These are phyloP conservation scores for Raffaelea deltoideospora DNA, from an alignment of 2,329 filamentous ascomycete genomes.

Conservation along the genomic window DNA sequence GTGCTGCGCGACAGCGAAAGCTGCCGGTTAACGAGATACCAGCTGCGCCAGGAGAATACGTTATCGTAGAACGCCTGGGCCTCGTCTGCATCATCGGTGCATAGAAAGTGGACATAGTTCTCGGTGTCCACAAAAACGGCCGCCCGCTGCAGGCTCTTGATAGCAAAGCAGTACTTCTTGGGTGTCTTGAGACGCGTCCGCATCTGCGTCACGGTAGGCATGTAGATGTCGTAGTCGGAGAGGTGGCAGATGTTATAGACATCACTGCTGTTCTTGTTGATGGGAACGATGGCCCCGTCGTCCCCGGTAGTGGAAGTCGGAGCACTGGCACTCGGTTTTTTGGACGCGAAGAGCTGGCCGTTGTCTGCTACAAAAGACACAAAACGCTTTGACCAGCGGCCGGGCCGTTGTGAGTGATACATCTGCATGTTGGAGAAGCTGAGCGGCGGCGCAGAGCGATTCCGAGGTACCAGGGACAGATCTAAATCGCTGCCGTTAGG, in stretches of 20 bases:
- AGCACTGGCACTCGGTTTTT: slow-evolving; percentile 46
- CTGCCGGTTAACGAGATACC: slow-evolving; percentile 69
- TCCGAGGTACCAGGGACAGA: slow-evolving; percentile 43
- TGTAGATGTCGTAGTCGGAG: slow-evolving; percentile 86
- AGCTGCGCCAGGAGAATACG: slow-evolving; percentile 75
- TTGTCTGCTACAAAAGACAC: slow-evolving; percentile 52
- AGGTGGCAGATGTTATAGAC: slow-evolving; percentile 62
- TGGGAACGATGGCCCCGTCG: slow-evolving; percentile 1
- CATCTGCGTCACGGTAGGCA: slow-evolving; percentile 51
- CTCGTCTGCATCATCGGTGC: slow-evolving; percentile 53
- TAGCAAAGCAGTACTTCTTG: slow-evolving; percentile 70
- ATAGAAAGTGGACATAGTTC: slow-evolving; percentile 88
- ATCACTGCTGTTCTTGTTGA: slow-evolving; percentile 33
- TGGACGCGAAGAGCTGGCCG: slow-evolving; percentile 58
- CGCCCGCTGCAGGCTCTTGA: slow-evolving; percentile 86
- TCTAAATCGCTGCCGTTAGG: slow-evolving; percentile 42
- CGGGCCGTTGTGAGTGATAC: slow-evolving; percentile 65
- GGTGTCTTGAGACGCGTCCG: slow-evolving; percentile 64
- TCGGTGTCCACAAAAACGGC: slow-evolving; percentile 67
- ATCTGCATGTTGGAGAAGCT: slow-evolving; percentile 52
- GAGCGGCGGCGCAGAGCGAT: slow-evolving; percentile 37
- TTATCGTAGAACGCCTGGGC: slow-evolving; percentile 56
- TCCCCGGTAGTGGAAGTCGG: slow-evolving; percentile 10
- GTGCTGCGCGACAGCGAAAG: slow-evolving; percentile 18
- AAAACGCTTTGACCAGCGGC: slow-evolving; percentile 80